Evolutionary conservation across 1,139 yeast genomes (phyloP), one percentile per base, ranked within the genome.

Genomic region (Yamadazyma triangularis): DNA sequence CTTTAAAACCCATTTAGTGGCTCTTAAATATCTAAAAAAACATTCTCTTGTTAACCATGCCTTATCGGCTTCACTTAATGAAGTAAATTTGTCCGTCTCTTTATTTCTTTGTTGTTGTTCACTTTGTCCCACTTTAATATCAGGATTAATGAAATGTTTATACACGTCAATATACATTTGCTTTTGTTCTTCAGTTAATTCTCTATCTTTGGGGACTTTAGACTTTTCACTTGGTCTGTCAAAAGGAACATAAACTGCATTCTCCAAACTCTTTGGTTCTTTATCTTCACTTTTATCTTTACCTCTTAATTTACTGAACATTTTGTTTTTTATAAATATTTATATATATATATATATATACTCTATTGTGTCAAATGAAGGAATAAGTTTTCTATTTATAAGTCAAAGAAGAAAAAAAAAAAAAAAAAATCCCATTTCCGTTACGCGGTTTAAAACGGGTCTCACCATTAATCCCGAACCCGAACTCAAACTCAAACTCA

Each of bases 81-180:
- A 40, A 24, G 45, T 33, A 30, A 40, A 50, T 24, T 42, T 38
- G 7, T 42, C 29, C 8, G 35, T 32, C 25, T 56, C 54, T 18
- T 37, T 40, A 22, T 19, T 46, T 31, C 51, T 50, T 28, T 46
- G 49, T 27, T 56, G 51, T n/a, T 63, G 62, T 47, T 75, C 80
- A 23, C 58, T 57, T 4, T 48, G 41, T 0, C 71, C 63, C 4
- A 71, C 51, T 14, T 43, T 42, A 29, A 70, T 56, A 5, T 64
- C 71, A 1, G 68, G 63, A 29, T 69, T 55, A 34, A 64, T 64
- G 53, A 87, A 82, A 55, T 84, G 77, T 26, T 60, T 53, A 32
- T 80, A 61, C 1, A 88, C 85, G 15, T 57, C 53, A 12, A 61
- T 47, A 48, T 81, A 89, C 58, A 78, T 81, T 12, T 51, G 55